Percentiles rank a stretch among this genome's conserved stretches.
Evolutionary conservation across 176 grass and related monocot species (phyloP).

Genomic region (Aegilops speltoides): DNA sequence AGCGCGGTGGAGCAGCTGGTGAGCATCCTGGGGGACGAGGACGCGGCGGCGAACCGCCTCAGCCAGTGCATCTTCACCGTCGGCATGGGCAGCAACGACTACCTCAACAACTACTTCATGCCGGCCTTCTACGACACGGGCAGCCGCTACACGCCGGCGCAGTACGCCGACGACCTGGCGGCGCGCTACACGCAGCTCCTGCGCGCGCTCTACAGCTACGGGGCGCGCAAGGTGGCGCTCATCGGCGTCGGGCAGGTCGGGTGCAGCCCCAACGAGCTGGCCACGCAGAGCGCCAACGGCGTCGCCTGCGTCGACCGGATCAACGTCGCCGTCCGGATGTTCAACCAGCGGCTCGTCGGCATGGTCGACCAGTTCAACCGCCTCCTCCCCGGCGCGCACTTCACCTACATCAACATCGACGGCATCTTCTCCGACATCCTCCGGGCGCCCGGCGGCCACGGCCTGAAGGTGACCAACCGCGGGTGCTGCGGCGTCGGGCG

Average conservation of each 20-base stretch:
- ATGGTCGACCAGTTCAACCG: slow-evolving; percentile 68
- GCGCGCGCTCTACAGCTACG: slow-evolving; percentile 59
- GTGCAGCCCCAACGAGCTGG: slow-evolving; percentile 81
- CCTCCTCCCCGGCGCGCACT: slow-evolving; percentile 63
- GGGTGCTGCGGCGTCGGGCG: slow-evolving; percentile 85
- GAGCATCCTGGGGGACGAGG: slow-evolving; percentile 58
- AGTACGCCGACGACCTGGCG: slow-evolving; percentile 60
- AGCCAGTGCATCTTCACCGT: slow-evolving; percentile 89
- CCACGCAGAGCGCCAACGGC: slow-evolving; percentile 65
- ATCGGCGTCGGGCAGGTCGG: slow-evolving; percentile 78
- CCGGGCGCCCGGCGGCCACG: slow-evolving; percentile 34
- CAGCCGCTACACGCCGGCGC: slow-evolving; percentile 61
- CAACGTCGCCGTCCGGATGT: slow-evolving; percentile 63
- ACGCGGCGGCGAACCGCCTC: slow-evolving; percentile 58
- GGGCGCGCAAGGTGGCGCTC: slow-evolving; percentile 83
- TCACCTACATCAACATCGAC: slow-evolving; percentile 77
- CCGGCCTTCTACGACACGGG: slow-evolving; percentile 63
- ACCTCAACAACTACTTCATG: slow-evolving; percentile 99
- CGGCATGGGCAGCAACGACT: slow-evolving; percentile 97
- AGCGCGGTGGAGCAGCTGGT: slow-evolving; percentile 67
- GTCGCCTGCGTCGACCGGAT: slow-evolving; percentile 65
- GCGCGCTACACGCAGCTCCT: slow-evolving; percentile 51
- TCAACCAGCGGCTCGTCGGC: slow-evolving; percentile 51
- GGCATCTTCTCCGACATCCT: slow-evolving; percentile 69
- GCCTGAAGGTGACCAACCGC: slow-evolving; percentile 58